Evolutionary conservation across 805 yeast species (phyloP).

Genomic region (Ogataea paraovalis): DNA sequence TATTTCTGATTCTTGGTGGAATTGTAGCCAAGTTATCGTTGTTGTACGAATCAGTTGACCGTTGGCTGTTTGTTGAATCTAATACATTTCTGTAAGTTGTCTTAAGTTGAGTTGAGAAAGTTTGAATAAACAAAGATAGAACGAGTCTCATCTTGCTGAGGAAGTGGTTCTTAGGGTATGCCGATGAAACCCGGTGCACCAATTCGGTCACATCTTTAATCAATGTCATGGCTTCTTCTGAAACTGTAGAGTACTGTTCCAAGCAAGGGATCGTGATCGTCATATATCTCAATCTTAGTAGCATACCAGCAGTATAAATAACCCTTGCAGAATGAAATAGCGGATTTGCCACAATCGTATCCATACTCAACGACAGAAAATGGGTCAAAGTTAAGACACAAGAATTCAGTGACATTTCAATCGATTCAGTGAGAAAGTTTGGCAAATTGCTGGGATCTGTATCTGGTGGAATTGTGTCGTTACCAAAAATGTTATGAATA

Average conservation of each 20-base stretch:
- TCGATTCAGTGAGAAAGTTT: conserved; percentile 35
- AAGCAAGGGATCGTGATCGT: conserved; percentile 49
- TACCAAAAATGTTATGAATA: conserved; percentile 16
- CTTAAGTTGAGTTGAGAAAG: conserved; percentile 53
- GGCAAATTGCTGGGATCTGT: conserved; percentile 13
- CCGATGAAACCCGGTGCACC: conserved; percentile 27
- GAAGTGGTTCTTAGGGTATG: conserved; percentile 44
- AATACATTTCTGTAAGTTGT: conserved; percentile 14
- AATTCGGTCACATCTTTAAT: conserved; percentile 23
- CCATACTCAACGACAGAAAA: conserved; percentile 40
- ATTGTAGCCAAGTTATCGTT: neutral
- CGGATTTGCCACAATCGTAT: conserved; percentile 54
- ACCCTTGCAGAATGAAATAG: conserved; percentile 52
- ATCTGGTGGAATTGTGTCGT: conserved; percentile 4
- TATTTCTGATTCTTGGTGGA: neutral
- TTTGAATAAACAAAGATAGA: conserved; percentile 55
- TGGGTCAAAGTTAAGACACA: conserved; percentile 49
- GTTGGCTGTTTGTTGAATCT: conserved; percentile 4
- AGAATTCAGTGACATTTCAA: conserved; percentile 48
- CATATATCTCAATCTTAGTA: conserved; percentile 52
- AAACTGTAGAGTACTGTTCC: conserved; percentile 41
- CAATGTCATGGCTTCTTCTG: conserved; percentile 37
- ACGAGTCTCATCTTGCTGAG: conserved; percentile 53
- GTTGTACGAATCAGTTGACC: neutral
- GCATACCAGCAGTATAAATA: conserved; percentile 63